Evolutionary conservation across 2,329 filamentous ascomycete species (phyloP), one percentile per base, ranked within the genome.

Genomic region (Claviceps sp.): DNA sequence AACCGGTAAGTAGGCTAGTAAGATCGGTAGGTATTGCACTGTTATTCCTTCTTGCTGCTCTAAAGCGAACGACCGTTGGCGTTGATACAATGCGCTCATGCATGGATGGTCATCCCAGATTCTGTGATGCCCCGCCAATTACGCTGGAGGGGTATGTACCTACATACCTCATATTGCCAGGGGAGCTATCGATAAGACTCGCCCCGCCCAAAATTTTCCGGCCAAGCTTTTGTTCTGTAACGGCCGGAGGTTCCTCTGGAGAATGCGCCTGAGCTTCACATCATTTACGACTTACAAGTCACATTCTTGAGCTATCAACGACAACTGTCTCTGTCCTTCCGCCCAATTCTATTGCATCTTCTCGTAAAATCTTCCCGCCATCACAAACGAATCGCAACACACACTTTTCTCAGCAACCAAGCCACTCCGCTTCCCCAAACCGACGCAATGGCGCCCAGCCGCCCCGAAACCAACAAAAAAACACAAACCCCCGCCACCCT

Each of bases 381-480:
- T 19, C 42, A 40, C 17, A n/a, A 19, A 13, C 42, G 19, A 40
- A 34, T 34, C 30, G 17, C 6, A 16, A 10, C 19, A 46, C 13
- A 26, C 3, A 40, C 22, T 17, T n/a, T n/a, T 10, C 13, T 5
- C 11, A 26, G 40, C 48, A 34, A 43, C 17, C 6, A 43, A 40
- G 16, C 14, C 13, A 19, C 4, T 10, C 16, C 14, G 11, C 44
- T 30, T n/a, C 16, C 1, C 42, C 7, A 24, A 38, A 13, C 50
- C 19, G 14, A 50, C 50, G 61, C 41, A 52, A 73, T 73, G 70
- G 70, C 70, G 55, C 70, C 70, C 34, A 69, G 63, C 44, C 64
- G 69, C 58, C 66, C 70, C 48, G 64, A 61, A 40, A 11, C 30
- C 30, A 59, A 59, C 56, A 70, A 67, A 58, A 69, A 66, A 51